Base-by-base conservation (phyloP, 2,329 filamentous ascomycete genomes). In the Talaromyces amestolkiae region DNA sequence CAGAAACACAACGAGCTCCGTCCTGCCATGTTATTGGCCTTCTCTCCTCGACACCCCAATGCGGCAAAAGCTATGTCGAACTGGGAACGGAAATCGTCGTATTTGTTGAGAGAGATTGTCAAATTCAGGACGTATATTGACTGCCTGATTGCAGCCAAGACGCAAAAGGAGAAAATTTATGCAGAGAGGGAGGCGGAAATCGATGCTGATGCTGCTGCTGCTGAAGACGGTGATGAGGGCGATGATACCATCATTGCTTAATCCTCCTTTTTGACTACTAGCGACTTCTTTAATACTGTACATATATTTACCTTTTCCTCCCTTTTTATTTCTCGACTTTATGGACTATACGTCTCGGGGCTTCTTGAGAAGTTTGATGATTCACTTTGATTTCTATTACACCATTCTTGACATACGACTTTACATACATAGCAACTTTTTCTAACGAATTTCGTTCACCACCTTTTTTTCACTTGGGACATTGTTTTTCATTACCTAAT, bases 101-200 rank as follows among this genome's bases (percentile, higher is more conserved):
- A 98, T 75, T 81, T 99, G 47, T 84, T 98, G 13, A 85, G 91
- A 41, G 95, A 99, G 80, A 97, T 96, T 76, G 93, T 98, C 77
- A 98, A 98, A 78, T 98, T 97, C 80, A 85, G 90, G 67, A 98
- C 93, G 0, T 99, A 98, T 74, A 93, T 97, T 70, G 95, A 98
- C 76, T 89, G 88, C 39, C 81, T 99, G 60, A 84, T 88, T 65
- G 86, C 87, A 43, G 93, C 93, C 0, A 87, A 91, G 70, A 79
- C 76, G 37, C 84, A 87, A 63, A 93, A 91, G 75, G 84, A 86
- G 54, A 89, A 89, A 74, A 89, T 97, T 49, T 90, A 92, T 66
- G 71, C 72, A 17, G 68, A 69, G 41, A 69, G 70, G 24, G 69
- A 70, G 58, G 68, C 56, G 1, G 37, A 59, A 3, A 41, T 59